These are phyloP conservation scores for Arthrobotrys entomopaga DNA, from an alignment of 2,329 filamentous ascomycete species.

Conservation along the genomic window DNA sequence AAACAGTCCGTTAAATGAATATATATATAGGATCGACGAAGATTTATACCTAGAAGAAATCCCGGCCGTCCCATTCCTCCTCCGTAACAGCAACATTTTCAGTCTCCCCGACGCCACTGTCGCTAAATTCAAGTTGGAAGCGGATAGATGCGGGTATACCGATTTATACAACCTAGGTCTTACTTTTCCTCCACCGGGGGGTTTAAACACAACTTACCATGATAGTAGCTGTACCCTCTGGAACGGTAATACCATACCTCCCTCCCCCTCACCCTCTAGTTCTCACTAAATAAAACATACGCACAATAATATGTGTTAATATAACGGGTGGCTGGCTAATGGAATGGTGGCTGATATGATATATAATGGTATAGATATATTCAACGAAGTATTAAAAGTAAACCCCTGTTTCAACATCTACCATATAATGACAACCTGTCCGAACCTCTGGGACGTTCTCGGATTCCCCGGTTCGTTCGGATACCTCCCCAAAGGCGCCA, in stretches of 20 bases:
- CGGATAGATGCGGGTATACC: conserved; percentile 71
- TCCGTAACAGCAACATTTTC: conserved; percentile 71
- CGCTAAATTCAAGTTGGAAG: conserved; percentile 66
- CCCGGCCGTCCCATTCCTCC: conserved; percentile 70
- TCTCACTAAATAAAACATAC: no score
- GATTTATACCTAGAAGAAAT: conserved; percentile 64
- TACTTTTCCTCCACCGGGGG: conserved; percentile 74
- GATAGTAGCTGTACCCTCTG: conserved; percentile 14
- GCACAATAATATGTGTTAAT: no score
- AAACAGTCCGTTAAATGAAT: background rate
- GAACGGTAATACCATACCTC: conserved; percentile 26
- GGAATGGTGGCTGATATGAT: no score
- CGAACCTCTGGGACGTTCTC: conserved; percentile 60
- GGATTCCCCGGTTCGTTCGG: conserved; percentile 57
- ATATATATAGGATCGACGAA: conserved; percentile 65
- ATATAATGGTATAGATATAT: conserved; percentile 63
- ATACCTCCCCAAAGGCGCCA: conserved; percentile 72
- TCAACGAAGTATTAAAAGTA: conserved; percentile 66
- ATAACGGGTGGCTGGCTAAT: no score
- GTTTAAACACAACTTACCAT: conserved; percentile 65
- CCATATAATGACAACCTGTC: conserved; percentile 72
- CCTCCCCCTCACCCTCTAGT: background rate
- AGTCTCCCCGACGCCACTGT: conserved; percentile 72
- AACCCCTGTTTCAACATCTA: conserved; percentile 87
- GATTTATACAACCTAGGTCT: conserved; percentile 71